Evolutionary conservation across 2,329 filamentous ascomycete genomes (phyloP).

Genomic region (Nigrograna mackinnonii): DNA sequence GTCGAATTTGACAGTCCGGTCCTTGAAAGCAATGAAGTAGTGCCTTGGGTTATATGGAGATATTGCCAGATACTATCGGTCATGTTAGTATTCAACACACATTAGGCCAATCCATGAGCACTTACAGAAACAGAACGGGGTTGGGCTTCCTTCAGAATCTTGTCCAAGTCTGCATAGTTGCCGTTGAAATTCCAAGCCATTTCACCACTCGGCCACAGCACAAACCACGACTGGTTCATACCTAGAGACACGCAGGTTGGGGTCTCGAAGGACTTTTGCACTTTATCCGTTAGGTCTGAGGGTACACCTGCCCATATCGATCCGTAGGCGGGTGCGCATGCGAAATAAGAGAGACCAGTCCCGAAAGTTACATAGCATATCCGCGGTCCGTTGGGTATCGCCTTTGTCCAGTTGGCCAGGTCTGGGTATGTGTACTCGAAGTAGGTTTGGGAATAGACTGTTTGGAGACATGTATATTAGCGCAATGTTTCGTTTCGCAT

Average conservation of each 20-base stretch:
- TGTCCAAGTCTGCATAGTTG: conserved; percentile 28
- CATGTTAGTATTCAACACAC: conserved; percentile 1
- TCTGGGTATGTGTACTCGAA: conserved; percentile 36
- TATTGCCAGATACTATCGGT: conserved; percentile 33
- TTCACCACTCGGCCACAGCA: conserved; percentile 34
- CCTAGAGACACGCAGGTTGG: conserved; percentile 33
- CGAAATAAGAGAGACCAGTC: conserved; percentile 33
- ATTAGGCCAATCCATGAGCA: conserved; percentile 4
- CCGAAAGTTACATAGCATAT: conserved; percentile 38
- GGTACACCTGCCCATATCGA: conserved; percentile 39
- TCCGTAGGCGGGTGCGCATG: conserved; percentile 29
- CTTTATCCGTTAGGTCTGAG: conserved; percentile 32
- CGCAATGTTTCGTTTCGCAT: conserved; percentile 13
- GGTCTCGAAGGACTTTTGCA: conserved; percentile 35
- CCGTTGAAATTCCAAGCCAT: conserved; percentile 37
- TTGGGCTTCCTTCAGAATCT: conserved; percentile 27
- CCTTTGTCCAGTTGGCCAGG: conserved; percentile 31
- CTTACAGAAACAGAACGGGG: conserved; percentile 32
- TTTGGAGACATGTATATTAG: conserved; percentile 13
- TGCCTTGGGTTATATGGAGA: conserved; percentile 36
- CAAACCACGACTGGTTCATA: conserved; percentile 35
- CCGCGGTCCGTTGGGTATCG: conserved; percentile 28
- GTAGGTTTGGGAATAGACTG: conserved; percentile 34
- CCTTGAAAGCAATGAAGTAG: conserved; percentile 35
- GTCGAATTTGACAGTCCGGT: conserved; percentile 37